Percentiles rank a stretch among this genome's conserved stretches.
These are phyloP conservation scores for Xylaria sp. DNA, from an alignment of 2,329 filamentous ascomycete species.

Conservation along the genomic window DNA sequence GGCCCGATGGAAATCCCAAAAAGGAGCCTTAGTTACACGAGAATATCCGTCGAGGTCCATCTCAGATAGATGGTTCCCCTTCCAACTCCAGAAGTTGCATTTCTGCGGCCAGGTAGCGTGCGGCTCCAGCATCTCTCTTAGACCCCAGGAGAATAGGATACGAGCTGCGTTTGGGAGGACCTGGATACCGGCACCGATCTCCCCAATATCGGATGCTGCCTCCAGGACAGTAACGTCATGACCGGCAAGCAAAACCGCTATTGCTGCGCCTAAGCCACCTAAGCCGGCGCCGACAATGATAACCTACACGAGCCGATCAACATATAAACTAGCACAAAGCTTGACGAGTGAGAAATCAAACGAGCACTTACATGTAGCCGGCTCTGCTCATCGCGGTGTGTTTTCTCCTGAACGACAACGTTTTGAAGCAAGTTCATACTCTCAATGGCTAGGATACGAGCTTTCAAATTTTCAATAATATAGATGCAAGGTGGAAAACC, in stretches of 20 bases:
- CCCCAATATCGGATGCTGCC: slow-evolving; percentile 56
- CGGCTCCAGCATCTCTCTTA: slow-evolving; percentile 53
- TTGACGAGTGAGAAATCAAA: too few species aligned
- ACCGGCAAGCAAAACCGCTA: slow-evolving; percentile 57
- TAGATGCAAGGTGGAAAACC: neutral
- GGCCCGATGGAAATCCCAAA: slow-evolving; percentile 66
- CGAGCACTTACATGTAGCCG: slow-evolving; percentile 19
- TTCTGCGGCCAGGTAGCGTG: slow-evolving; percentile 55
- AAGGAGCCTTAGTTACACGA: slow-evolving; percentile 52
- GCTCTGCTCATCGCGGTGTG: slow-evolving; percentile 34
- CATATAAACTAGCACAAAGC: neutral
- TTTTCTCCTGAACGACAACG: slow-evolving; percentile 19
- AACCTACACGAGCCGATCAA: slow-evolving; percentile 47
- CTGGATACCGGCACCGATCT: slow-evolving; percentile 63
- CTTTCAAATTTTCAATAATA: neutral
- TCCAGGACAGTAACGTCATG: slow-evolving; percentile 61
- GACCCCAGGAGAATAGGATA: slow-evolving; percentile 60
- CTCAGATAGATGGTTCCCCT: slow-evolving; percentile 58
- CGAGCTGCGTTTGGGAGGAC: slow-evolving; percentile 59
- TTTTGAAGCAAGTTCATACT: neutral
- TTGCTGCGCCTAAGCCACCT: slow-evolving; percentile 63
- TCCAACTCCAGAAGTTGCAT: slow-evolving; percentile 64
- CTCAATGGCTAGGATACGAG: neutral
- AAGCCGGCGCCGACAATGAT: slow-evolving; percentile 67
- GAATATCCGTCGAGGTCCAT: slow-evolving; percentile 59